These are phyloP conservation scores for Jimgerdemannia flammicorona DNA, from an alignment of 192 early-diverging fungal genomes.

Conservation along the genomic window DNA sequence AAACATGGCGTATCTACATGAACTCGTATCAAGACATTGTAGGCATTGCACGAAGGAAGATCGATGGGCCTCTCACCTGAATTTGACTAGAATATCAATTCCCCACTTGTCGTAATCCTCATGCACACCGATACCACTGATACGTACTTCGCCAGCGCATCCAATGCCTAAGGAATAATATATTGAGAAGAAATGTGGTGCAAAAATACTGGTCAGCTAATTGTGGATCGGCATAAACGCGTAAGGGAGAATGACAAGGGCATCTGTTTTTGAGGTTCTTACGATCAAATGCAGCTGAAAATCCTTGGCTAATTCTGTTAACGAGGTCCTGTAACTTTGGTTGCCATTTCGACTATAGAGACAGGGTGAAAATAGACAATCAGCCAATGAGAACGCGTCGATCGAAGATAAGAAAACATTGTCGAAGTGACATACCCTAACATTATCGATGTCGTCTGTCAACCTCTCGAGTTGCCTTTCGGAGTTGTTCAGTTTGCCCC, in stretches of 20 bases:
- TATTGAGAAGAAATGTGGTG: too few relatives aligned
- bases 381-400: neutral
- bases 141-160: constrained; percentile 70
- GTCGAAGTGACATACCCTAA: constrained; percentile 17
- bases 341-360: constrained; percentile 61
- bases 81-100: constrained; percentile 93
- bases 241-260: too few relatives aligned
- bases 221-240: too few relatives aligned
- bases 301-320: constrained; percentile 58
- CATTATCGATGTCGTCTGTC: constrained; percentile 24
- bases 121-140: constrained; percentile 49
- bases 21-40: too few relatives aligned
- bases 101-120: constrained; percentile 93
- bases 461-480: constrained; percentile 33
- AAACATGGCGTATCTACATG: neutral
- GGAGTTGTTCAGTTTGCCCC: constrained; percentile 32
- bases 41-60: too few relatives aligned
- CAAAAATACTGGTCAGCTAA: too few relatives aligned
- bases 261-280: constrained; percentile 16
- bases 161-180: constrained; percentile 61
- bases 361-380: neutral
- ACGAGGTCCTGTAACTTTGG: constrained; percentile 58
- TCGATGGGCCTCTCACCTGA: constrained; percentile 49
- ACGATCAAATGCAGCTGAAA: constrained; percentile 68
- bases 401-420: neutral